phyloP scores from a whole-genome alignment of 306 rosid genomes.

The Benincasa hispida region DNA sequence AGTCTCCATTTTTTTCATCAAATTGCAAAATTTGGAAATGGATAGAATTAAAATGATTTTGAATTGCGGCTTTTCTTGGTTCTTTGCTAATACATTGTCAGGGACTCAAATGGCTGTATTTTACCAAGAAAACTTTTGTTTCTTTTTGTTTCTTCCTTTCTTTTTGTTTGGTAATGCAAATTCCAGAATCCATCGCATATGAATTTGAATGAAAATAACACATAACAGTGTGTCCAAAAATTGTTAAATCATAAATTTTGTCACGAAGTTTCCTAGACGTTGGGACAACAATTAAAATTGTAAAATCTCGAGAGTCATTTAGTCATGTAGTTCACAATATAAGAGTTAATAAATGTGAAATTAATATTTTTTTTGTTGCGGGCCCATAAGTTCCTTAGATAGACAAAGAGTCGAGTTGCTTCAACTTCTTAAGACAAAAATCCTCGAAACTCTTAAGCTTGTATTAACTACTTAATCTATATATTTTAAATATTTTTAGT shows the following conservation, averaged over 20 bases:
- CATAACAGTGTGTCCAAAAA: neutral
- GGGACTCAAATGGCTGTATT: neutral
- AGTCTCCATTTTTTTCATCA: neutral
- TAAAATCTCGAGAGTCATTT: too few relatives aligned
- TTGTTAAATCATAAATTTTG: neutral
- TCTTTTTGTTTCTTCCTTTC: neutral
- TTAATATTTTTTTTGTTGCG: too few relatives aligned
- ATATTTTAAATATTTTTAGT: too few relatives aligned
- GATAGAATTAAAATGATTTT: neutral
- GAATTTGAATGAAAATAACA: neutral
- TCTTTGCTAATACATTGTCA: neutral
- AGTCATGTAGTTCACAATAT: too few relatives aligned
- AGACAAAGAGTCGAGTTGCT: too few relatives aligned
- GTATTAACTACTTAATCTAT: too few relatives aligned
- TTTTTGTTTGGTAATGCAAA: neutral
- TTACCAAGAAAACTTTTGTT: neutral
- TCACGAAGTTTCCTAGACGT: neutral
- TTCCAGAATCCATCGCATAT: neutral
- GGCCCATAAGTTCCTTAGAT: too few relatives aligned
- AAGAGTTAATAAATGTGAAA: too few relatives aligned
- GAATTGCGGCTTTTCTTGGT: neutral
- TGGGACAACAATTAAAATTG: too few relatives aligned
- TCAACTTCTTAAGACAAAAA: too few relatives aligned
- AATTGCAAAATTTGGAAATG: neutral
- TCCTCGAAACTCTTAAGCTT: too few relatives aligned